Percentiles rank a stretch among this genome's conserved stretches.
Evolutionary conservation across 2,329 filamentous ascomycete genomes (phyloP).

Genomic region (Penicillium sp.): DNA sequence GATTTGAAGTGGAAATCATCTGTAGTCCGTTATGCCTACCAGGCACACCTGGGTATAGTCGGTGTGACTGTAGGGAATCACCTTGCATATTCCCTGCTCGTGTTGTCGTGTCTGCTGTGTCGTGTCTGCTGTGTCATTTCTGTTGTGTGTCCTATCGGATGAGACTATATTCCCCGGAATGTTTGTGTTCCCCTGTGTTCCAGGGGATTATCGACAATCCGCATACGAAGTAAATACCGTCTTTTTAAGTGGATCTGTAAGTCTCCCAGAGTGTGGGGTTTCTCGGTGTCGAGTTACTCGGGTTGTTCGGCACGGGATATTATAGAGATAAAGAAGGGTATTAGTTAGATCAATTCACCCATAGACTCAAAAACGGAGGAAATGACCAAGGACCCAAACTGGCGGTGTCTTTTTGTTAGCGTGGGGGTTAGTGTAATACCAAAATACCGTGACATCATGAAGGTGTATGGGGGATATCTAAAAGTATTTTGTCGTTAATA

Average conservation of each 20-base stretch:
- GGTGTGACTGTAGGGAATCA: background rate
- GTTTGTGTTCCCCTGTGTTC: background rate
- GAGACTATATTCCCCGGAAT: background rate
- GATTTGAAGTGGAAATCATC: background rate
- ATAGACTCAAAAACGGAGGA: background rate
- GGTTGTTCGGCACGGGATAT: background rate
- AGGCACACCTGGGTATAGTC: background rate
- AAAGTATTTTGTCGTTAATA: background rate
- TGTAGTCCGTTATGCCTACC: background rate
- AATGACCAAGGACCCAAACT: background rate
- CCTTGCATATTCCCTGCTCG: background rate
- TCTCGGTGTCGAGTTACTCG: background rate
- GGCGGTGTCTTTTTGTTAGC: constrained; percentile 2
- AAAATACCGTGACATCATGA: constrained; percentile 8
- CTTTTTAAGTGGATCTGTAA: constrained; percentile 1
- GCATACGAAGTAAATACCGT: background rate
- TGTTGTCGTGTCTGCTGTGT: background rate
- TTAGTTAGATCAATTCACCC: background rate
- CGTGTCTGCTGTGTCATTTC: too few species aligned
- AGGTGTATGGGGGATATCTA: background rate
- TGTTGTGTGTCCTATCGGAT: constrained; percentile 1
- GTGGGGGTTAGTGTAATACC: constrained; percentile 6
- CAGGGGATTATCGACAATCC: constrained; percentile 2
- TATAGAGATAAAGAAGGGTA: background rate
- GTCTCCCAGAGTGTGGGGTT: background rate